Percentiles rank a stretch among this genome's conserved stretches.
Conservation (phyloP, 805 yeast genomes). For the Sungouiella thailandica region DNA sequence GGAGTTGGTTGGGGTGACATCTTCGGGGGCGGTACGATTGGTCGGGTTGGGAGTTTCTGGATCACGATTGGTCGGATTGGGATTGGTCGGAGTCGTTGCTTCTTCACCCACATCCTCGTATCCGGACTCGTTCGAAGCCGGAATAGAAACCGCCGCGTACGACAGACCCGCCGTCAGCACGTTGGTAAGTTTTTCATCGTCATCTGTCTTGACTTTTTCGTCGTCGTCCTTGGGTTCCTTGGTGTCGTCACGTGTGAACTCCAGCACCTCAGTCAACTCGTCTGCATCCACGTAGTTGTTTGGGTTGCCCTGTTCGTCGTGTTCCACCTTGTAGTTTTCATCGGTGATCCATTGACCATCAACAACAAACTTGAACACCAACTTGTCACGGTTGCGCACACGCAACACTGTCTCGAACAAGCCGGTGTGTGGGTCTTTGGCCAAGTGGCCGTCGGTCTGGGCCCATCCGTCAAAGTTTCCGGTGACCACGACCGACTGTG, state of each 20-base stretch:
- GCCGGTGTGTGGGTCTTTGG: slow-evolving; percentile 8
- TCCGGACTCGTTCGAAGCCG: slow-evolving; percentile 17
- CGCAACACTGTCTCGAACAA: slow-evolving; percentile 19
- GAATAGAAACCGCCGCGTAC: slow-evolving; percentile 34
- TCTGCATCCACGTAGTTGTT: slow-evolving; percentile 30
- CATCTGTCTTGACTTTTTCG: slow-evolving; percentile 1
- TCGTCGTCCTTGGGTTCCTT: slow-evolving; percentile 1
- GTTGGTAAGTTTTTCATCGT: slow-evolving; percentile 14
- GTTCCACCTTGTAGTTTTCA: slow-evolving; percentile 18
- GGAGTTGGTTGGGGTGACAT: slow-evolving; percentile 23
- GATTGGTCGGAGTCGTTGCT: slow-evolving; percentile 3
- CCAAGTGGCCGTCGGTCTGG: slow-evolving; percentile 15
- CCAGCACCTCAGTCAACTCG: slow-evolving; percentile 20
- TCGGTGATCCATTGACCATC: slow-evolving; percentile 28
- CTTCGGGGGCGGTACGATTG: slow-evolving; percentile 9
- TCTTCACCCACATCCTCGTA: slow-evolving; percentile 9
- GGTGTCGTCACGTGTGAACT: slow-evolving; percentile 12
- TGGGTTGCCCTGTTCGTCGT: slow-evolving; percentile 31
- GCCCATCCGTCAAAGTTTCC: slow-evolving; percentile 41
- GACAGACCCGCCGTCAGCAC: slow-evolving; percentile 29
- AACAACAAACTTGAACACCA: slow-evolving; percentile 36
- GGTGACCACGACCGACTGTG: slow-evolving; percentile 29
- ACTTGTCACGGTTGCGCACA: slow-evolving; percentile 17
- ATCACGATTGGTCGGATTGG: slow-evolving; percentile 4
- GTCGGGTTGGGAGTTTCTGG: slow-evolving; percentile 3